Base-by-base conservation (phyloP, 78 protist species). In the Mastigamoeba balamuthi region DNA sequence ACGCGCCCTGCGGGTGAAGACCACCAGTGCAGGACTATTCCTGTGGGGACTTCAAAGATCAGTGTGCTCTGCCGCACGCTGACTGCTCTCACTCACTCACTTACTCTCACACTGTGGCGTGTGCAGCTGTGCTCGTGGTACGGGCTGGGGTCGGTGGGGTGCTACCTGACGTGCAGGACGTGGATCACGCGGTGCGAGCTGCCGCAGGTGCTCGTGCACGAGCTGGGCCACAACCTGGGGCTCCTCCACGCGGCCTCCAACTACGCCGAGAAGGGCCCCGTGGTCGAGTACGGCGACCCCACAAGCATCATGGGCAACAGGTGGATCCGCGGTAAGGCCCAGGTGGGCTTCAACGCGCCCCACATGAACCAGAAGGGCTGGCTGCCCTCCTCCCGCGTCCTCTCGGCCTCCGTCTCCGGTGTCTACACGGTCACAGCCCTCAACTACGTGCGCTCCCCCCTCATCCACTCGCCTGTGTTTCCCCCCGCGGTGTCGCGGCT, bases 221-320 rank as follows among this genome's bases (percentile, higher is more conserved):
- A 66, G 36, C 70, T 66, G 10, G 70, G 70, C 25, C 70, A 66
- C 37, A 66, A 66, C 37, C n/a, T 66, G 65, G 70, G 70, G 37
- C 36, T 66, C n/a, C n/a, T 10, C 10, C 70, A 66, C 37, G n/a
- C 70, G 9, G 70, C 70, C 29, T 30, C 65, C 9, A 66, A 66
- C 37, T 30, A 23, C n/a, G 29, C 23, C n/a, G 29, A 30, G 36
- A 66, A 29, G 70, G 70, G 70, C 10, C 30, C 9, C 37, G 36
- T 66, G 9, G 10, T 66, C 10, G 36, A 25, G 10, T 66, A 66
- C 10, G 70, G 70, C 64, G 70, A 66, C 37, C 70, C 70, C 10
- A 66, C 70, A 25, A 17, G 30, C 25, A 28, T 66, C 10, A 66
- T 66, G 70, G 70, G 70, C 25, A 66, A 66, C 37, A 29, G 10